Conservation (phyloP, 73 alveolate genomes). For the Tetrahymena borealis region DNA sequence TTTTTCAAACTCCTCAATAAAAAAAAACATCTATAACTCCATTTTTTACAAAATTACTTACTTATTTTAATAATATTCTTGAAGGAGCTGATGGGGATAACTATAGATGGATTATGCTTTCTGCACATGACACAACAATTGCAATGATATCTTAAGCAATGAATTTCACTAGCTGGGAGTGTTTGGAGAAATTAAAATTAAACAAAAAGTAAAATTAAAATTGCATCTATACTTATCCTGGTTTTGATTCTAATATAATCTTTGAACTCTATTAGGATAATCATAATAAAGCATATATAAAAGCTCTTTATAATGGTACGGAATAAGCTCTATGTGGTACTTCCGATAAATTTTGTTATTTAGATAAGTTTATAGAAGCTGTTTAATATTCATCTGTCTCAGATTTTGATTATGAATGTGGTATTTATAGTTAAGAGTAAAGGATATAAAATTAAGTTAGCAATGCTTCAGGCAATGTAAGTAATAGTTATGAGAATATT, state of each 20-base stretch:
- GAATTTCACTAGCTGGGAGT: background rate
- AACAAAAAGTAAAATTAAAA: background rate
- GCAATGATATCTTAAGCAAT: background rate
- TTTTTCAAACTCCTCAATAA: background rate
- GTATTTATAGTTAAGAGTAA: background rate
- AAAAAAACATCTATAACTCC: background rate
- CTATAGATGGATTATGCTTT: background rate
- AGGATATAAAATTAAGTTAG: background rate
- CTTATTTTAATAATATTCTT: background rate
- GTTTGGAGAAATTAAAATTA: background rate
- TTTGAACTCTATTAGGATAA: background rate
- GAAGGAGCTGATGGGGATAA: background rate
- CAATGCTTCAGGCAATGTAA: background rate
- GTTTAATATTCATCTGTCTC: background rate
- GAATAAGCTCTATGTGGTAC: background rate
- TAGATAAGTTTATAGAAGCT: background rate
- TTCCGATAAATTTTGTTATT: background rate
- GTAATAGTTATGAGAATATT: background rate
- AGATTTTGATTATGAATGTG: background rate
- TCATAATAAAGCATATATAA: background rate
- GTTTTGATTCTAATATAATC: background rate
- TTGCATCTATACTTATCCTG: background rate
- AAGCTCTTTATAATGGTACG: background rate
- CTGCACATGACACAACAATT: background rate
- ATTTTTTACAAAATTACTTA: background rate